Percentiles rank a stretch among this genome's conserved stretches.
Evolutionary conservation across 1,284 basidiomycete species (phyloP).

Genomic region (Fistulina hepatica): DNA sequence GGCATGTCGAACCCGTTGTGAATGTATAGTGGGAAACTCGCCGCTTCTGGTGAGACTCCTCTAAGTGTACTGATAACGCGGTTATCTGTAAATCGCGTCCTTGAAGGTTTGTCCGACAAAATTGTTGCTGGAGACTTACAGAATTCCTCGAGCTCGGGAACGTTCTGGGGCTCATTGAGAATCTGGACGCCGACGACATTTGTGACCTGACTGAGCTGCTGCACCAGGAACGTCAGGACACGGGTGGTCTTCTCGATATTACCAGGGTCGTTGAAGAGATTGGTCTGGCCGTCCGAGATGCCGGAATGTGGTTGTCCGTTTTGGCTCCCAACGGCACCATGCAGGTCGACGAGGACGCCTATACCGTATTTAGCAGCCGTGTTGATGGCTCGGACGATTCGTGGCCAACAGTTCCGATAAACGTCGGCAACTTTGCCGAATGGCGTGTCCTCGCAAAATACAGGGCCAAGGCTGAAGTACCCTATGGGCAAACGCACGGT

Average conservation of each 20-base stretch:
- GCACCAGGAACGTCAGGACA: conserved; percentile 45
- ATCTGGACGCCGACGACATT: conserved; percentile 73
- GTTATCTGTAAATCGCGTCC: conserved; percentile 27
- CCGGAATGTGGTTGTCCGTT: conserved; percentile 67
- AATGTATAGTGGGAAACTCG: conserved; percentile 55
- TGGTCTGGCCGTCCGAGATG: conserved; percentile 48
- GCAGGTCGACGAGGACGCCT: conserved; percentile 68
- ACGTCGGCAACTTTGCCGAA: conserved; percentile 49
- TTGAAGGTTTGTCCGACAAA: conserved; percentile 1
- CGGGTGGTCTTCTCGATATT: conserved; percentile 51
- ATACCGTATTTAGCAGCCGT: conserved; percentile 54
- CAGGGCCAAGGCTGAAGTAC: conserved; percentile 50
- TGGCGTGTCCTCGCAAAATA: conserved; percentile 39
- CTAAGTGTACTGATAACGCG: conserved; percentile 47
- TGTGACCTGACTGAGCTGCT: conserved; percentile 47
- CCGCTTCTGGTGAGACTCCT: conserved; percentile 32
- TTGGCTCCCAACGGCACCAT: conserved; percentile 64
- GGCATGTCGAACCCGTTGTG: conserved; percentile 65
- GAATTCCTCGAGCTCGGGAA: conserved; percentile 37
- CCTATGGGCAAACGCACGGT: conserved; percentile 63
- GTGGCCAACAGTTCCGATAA: conserved; percentile 54
- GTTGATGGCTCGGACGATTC: conserved; percentile 53
- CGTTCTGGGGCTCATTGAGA: conserved; percentile 60
- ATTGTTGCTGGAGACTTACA: conserved; percentile 30
- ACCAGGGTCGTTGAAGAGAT: conserved; percentile 39